Base-by-base conservation (phyloP, 371 early-diverging fungal genomes). In the Mucor indicus region DNA sequence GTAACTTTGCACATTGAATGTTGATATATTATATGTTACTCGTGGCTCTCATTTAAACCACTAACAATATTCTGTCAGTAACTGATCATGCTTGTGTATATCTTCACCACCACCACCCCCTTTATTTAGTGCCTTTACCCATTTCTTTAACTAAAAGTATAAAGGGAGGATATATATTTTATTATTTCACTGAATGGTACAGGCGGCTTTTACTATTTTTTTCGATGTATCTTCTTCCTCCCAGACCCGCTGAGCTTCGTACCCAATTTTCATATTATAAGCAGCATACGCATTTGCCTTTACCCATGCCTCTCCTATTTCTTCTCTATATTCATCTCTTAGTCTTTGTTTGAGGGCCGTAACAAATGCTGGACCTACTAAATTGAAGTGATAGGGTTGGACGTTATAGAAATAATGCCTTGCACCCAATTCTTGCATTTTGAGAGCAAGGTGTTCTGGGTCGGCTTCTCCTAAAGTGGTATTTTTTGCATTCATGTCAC, bases 321-420 rank as follows among this genome's bases (percentile, higher is more conserved):
- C 64, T 15, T 56, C 53, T 8, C 50, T 51, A 41, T 69, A 75
- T 44, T 75, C 72, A 16, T 57, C 54, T 11, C 50, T 54, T 13
- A 75, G 49, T 19, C 75, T 57, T 13, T 50, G 41, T 24, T 67
- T 50, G 3, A 75, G 44, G 7, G 75, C 75, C 38, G 32, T 24
- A 0, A 67, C 61, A 41, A 71, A 65, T 3, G 75, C 75, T 16
- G 67, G 67, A 0, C 69, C 72, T 4, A 72, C 63, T 3, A 60
- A 27, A 21, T 52, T 55, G 9, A 75, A 55, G 16, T 64, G 56
- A 0, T 69, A 51, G 8, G 67, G 69, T 21, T 53, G 38, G 0
- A 72, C 63, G 13, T 58, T 52, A 43, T 72, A 75, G 45, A 60
- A 57, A 27, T 53, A 53, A 52, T 75, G 72, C n/a, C 69, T 49